Evolutionary conservation across 345 rosid species (phyloP).

Genomic region (Ceriops decandra): DNA sequence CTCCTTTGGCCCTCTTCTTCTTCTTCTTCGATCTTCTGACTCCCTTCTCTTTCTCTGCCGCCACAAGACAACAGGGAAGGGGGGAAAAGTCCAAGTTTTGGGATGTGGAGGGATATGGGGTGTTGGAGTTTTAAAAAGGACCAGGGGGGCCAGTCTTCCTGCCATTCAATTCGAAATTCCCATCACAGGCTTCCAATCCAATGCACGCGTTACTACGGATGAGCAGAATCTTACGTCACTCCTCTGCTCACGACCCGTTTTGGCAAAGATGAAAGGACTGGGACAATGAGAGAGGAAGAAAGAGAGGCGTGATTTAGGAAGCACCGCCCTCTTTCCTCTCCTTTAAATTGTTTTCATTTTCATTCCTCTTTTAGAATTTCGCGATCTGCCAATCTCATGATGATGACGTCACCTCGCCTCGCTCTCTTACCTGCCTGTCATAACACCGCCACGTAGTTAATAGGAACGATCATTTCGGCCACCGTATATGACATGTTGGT

Average conservation of each 20-base stretch:
- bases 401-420: background rate
- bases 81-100: background rate
- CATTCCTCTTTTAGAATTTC: background rate
- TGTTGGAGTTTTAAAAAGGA: background rate
- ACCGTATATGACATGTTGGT: too few species aligned
- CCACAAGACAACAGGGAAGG: slow-evolving; percentile 11
- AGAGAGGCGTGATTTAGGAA: background rate
- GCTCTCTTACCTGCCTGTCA: background rate
- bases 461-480: too few species aligned
- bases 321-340: background rate
- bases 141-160: too few species aligned
- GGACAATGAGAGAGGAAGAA: too few species aligned
- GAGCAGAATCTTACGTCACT: slow-evolving; percentile 39
- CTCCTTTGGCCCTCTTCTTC: background rate
- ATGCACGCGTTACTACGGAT: slow-evolving; percentile 34
- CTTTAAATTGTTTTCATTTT: background rate
- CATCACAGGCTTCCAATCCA: slow-evolving; percentile 58
- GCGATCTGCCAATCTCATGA: background rate
- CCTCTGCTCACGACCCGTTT: background rate
- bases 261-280: slow-evolving; percentile 13
- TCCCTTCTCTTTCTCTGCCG: slow-evolving; percentile 24
- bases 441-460: too few species aligned
- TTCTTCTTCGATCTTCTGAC: too few species aligned
- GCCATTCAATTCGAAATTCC: slow-evolving; percentile 21
- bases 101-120: background rate